phyloP scores from a whole-genome alignment of 139 green algal genomes.

The Astrephomene gubernaculifera region DNA sequence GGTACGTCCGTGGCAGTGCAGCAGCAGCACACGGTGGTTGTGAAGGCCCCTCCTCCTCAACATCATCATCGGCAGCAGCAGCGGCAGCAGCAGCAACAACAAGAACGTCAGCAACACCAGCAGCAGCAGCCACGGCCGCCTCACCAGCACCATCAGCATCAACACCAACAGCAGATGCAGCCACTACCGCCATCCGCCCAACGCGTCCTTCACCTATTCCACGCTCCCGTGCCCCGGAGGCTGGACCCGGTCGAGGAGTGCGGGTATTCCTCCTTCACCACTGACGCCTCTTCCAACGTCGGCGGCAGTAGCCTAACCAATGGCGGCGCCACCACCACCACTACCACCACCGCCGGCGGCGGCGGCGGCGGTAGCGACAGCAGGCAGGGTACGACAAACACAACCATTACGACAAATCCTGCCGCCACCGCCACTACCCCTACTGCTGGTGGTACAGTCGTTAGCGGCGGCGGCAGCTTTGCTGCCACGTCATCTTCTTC shows the following conservation, averaged over 20 bases:
- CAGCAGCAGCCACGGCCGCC: neutral
- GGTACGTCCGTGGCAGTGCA: neutral
- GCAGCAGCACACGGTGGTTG: neutral
- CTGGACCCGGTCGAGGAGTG: constrained; percentile 25
- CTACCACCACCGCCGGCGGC: neutral
- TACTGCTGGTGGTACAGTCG: too few species aligned
- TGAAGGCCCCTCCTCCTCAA: neutral
- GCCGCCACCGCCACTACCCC: too few species aligned
- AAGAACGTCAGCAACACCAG: neutral
- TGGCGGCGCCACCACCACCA: neutral
- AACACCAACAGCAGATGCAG: neutral
- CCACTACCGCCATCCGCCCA: too few species aligned
- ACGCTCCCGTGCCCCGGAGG: too few species aligned
- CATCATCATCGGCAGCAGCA: neutral
- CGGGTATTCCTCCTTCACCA: neutral
- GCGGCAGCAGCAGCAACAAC: neutral
- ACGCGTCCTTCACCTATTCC: neutral
- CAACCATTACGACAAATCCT: too few species aligned
- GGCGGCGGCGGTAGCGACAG: neutral
- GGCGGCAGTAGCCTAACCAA: neutral
- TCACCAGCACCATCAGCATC: neutral
- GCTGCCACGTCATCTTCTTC: too few species aligned
- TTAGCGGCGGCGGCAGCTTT: too few species aligned
- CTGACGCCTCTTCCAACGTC: neutral
- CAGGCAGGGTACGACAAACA: too few species aligned